phyloP scores from a whole-genome alignment of 1,284 basidiomycete genomes.

The Hypsizygus ulmarius region DNA sequence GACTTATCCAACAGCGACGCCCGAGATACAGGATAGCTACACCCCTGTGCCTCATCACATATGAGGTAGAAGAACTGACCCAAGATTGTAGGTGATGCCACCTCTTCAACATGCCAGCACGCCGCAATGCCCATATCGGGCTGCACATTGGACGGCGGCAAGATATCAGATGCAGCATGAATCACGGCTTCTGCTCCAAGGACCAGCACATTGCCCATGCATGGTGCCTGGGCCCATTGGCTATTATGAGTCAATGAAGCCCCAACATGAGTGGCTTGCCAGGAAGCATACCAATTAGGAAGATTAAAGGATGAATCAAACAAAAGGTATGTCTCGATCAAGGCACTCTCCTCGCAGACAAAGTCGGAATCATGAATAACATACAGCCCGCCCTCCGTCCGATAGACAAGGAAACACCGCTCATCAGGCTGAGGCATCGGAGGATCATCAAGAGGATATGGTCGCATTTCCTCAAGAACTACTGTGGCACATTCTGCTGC shows the following conservation, averaged over 20 bases:
- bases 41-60: too few relatives aligned
- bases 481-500: constrained; percentile 4
- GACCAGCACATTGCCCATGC: constrained; percentile 4
- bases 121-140: too few relatives aligned
- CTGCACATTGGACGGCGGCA: too few relatives aligned
- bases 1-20: too few relatives aligned
- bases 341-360: background rate
- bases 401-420: background rate
- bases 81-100: too few relatives aligned
- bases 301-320: constrained; percentile 5
- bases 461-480: constrained; percentile 1
- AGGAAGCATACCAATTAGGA: constrained; percentile 7
- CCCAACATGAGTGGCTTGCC: background rate
- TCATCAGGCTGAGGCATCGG: background rate
- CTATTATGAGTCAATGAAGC: background rate
- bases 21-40: too few relatives aligned
- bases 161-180: too few relatives aligned
- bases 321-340: background rate
- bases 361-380: constrained; percentile 6
- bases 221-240: background rate
- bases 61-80: too few relatives aligned
- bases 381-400: background rate
- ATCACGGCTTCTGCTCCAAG: background rate
- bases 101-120: too few relatives aligned
- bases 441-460: constrained; percentile 1